These are phyloP conservation scores for Xylaria cubensis DNA, from an alignment of 495 filamentous ascomycete genomes.

Conservation along the genomic window DNA sequence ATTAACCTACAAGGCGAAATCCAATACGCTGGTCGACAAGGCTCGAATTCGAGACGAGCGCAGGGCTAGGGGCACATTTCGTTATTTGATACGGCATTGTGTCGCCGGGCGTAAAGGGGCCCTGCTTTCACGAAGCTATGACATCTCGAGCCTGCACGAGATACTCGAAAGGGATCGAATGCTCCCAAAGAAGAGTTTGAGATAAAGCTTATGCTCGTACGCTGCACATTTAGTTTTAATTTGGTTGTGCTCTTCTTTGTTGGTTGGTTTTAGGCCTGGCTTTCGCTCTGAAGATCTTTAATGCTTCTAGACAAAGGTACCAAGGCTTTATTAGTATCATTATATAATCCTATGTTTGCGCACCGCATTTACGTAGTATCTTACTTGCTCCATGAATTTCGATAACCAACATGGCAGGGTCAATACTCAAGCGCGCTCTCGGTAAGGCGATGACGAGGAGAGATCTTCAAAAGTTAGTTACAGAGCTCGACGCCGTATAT, in stretches of 20 bases:
- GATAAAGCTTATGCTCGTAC: not conserved
- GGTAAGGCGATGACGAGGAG: constrained; percentile 19
- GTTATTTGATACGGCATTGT: not conserved
- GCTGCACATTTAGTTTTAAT: not conserved
- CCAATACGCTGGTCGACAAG: not conserved
- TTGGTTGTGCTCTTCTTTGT: constrained; percentile 1
- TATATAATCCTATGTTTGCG: not conserved
- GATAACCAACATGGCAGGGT: not conserved
- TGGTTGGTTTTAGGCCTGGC: not conserved
- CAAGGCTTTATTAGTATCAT: too few species aligned
- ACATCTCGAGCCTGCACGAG: not conserved
- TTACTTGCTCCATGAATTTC: not conserved
- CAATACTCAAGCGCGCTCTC: constrained; percentile 1
- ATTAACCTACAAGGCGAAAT: not conserved
- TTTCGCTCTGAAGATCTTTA: not conserved
- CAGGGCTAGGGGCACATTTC: not conserved
- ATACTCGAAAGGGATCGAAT: not conserved
- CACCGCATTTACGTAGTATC: not conserved
- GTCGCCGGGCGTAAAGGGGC: not conserved
- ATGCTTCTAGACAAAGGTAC: not conserved
- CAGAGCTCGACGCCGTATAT: not conserved
- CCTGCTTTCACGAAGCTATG: not conserved
- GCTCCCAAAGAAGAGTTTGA: not conserved
- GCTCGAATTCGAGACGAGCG: not conserved
- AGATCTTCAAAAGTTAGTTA: constrained; percentile 16